These are phyloP conservation scores for Ogataea zsoltii DNA, from an alignment of 805 yeast species.

Conservation along the genomic window DNA sequence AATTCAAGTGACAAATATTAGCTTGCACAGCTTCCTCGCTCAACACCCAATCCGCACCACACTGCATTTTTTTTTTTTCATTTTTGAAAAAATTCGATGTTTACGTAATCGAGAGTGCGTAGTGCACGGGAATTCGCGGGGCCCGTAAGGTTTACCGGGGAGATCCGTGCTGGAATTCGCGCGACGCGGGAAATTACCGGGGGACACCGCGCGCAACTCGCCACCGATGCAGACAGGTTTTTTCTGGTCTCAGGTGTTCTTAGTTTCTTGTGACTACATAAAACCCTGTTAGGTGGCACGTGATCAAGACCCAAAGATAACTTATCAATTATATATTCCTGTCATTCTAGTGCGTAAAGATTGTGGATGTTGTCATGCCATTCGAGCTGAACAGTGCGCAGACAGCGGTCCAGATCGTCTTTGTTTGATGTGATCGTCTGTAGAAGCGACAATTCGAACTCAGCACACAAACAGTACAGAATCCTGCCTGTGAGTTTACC, in stretches of 20 bases:
- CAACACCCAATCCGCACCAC: slow-evolving; percentile 1
- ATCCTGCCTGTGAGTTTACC: slow-evolving; percentile 37
- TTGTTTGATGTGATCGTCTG: not conserved
- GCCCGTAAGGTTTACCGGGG: no score
- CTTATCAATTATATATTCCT: not conserved
- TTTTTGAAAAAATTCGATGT: not conserved
- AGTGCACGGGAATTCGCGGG: no score
- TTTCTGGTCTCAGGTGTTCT: not conserved
- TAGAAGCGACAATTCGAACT: slow-evolving; percentile 25
- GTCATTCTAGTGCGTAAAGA: slow-evolving; percentile 37
- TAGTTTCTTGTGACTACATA: not conserved
- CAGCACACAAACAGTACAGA: slow-evolving; percentile 36
- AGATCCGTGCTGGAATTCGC: no score
- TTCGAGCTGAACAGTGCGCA: slow-evolving; percentile 15
- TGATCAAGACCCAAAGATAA: not conserved
- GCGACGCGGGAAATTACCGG: not conserved
- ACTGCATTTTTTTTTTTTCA: slow-evolving; percentile 3
- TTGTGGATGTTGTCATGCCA: slow-evolving; percentile 32
- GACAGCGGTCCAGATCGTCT: slow-evolving; percentile 9
- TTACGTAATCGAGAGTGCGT: not conserved
- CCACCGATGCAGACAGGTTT: no score
- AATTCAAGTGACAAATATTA: slow-evolving; percentile 7
- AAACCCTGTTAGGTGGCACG: not conserved
- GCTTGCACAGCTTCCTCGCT: slow-evolving; percentile 7
- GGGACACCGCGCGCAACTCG: not conserved